Evolutionary conservation across 2,329 filamentous ascomycete genomes (phyloP), one percentile per base, ranked within the genome.

Genomic region (Ambrosiella cleistominuta): DNA sequence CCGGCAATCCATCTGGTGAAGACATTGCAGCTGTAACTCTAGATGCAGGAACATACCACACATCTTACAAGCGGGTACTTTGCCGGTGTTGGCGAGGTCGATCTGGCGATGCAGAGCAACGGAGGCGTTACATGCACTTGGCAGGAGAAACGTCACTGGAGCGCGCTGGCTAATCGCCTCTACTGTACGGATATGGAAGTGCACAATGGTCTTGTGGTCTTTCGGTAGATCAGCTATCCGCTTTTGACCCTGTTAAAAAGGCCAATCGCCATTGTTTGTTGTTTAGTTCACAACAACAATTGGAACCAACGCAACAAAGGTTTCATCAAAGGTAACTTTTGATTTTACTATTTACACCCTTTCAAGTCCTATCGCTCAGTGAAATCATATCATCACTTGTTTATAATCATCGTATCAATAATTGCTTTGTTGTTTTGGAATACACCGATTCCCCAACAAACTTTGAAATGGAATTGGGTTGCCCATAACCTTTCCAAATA

Each of bases 31-130:
- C 47, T 57, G 39, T 35, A 53, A 45, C 56, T 57, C 49, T 57
- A 39, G 49, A 57, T 57, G 38, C 56, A 57, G 56, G 49, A 57
- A 57, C 56, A 15, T 17, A 53, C 12, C 39, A 51, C 27, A 35
- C 15, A 19, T 11, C 47, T 27, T 51, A 7, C 44, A 47, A 17
- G 17, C 17, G 8, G 15, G 13, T 9, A 12, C 17, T 36, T 36
- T 9, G 47, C 6, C 19, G 27, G 27, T 27, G 47, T n/a, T 51
- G 47, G 19, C 47, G 47, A 51, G 47, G 19, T 11, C 47, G 19
- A 51, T 39, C 52, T 54, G 36, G 44, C 19, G 40, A 27, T 51
- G 56, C 37, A 52, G n/a, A 27, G 13, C 27, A 42, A 17, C 17
- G 54, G 54, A 27, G 38, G 37, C 1, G 13, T 37, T 12, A 36